A percentile compares a stretch with the other conserved stretches of the same genome.
phyloP scores from a whole-genome alignment of 202 grass and related monocot genomes.

The Zoysia matrella region DNA sequence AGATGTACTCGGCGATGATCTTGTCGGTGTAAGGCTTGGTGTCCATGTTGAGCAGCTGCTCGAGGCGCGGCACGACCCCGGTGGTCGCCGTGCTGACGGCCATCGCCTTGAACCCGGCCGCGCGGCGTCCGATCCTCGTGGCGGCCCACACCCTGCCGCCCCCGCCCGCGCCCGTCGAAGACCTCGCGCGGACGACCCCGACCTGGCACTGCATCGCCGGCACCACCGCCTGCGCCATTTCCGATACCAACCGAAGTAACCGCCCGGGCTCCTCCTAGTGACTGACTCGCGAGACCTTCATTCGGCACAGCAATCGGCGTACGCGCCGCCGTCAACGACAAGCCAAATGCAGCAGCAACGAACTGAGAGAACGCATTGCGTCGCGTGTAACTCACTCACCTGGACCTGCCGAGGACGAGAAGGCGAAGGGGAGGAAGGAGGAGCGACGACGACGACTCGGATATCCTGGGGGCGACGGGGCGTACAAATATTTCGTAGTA shows the following conservation, averaged over 20 bases:
- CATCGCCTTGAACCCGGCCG: conserved; percentile 80
- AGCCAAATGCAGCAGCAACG: conserved; percentile 6
- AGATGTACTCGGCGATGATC: too few species aligned
- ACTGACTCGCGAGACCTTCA: conserved; percentile 25
- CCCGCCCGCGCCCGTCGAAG: not conserved
- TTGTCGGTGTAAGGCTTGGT: conserved; percentile 34
- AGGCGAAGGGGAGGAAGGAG: not conserved
- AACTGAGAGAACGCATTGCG: conserved; percentile 5
- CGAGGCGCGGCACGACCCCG: conserved; percentile 75
- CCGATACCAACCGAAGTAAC: not conserved
- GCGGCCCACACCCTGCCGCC: conserved; percentile 67
- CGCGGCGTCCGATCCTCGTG: conserved; percentile 51
- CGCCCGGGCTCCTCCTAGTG: not conserved
- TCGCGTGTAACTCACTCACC: conserved; percentile 12
- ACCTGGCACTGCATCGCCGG: conserved; percentile 82
- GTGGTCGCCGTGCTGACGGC: conserved; percentile 58
- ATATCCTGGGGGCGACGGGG: not conserved
- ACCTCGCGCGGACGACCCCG: conserved; percentile 48
- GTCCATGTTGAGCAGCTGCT: conserved; percentile 95
- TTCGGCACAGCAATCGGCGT: not conserved
- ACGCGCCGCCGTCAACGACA: not conserved
- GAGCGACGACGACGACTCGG: not conserved
- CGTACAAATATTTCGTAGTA: conserved; percentile 31
- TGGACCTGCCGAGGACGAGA: not conserved
- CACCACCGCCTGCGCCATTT: conserved; percentile 87